Base-by-base conservation (phyloP, 179 eudicot species). In the Monotropa hypopitys region DNA sequence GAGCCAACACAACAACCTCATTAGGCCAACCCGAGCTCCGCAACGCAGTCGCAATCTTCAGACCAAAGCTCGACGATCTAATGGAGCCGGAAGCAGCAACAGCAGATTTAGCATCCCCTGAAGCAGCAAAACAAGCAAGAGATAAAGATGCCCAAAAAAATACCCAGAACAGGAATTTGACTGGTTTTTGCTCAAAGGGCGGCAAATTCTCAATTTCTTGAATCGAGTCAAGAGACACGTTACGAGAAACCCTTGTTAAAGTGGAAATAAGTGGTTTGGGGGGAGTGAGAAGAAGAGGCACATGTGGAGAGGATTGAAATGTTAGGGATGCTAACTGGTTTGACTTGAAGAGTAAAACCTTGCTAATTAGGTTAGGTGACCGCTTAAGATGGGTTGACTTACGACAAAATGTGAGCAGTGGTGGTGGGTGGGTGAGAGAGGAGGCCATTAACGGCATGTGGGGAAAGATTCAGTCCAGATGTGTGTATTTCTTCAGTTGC, bases 21-120 rank as follows among this genome's bases (percentile, higher is more conserved):
- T 93, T 97, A 68, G 92, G 82, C 97, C 91, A 95, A 2, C 97
- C 99, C 6, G 80, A 95, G 56, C 91, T 80, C 80, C 98, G 81
- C 80, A 95, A 80, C 13, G 86, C 81, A 20, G n/a, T 66, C 4
- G 98, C 98, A 62, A 95, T 80, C 77, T 84, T 89, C 3, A 91
- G 62, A 40, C 97, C 99, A 66, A 93, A 87, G 54, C 89, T 78
- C 32, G 99, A 95, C 66, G 96, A 96, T 81, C 87, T 86, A 38
- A 95, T 95, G 32, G 97, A 95, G 56, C 83, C 87, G 38, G 63
- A 69, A 79, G 80, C 85, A 75, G 77, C 76, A 46, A 13, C 20
- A 13, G 85, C 79, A 46, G 98, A 93, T 62, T 91, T 89, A 6
- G 93, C 89, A 72, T 92, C 97, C 78, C 87, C 86, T 0, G 97